phyloP scores from a whole-genome alignment of 352 stramenopile genomes.

The Globisporangium splendens region DNA sequence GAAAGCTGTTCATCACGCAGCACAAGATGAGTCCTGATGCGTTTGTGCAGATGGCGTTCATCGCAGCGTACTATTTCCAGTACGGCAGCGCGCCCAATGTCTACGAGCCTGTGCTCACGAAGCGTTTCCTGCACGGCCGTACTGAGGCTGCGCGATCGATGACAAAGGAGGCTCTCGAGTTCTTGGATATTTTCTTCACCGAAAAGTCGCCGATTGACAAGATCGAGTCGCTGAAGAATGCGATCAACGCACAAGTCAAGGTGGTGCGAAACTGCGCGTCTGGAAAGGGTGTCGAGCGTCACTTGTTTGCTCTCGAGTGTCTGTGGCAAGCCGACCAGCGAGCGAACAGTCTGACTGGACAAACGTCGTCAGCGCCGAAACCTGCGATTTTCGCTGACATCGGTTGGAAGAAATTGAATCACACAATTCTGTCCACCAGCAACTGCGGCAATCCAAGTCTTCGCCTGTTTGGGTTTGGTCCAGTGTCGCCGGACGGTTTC shows the following conservation, averaged over 20 bases:
- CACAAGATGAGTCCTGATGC: constrained; percentile 93
- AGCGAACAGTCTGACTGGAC: constrained; percentile 12
- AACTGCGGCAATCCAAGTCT: constrained; percentile 97
- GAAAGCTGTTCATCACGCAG: constrained; percentile 89
- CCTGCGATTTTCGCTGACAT: constrained; percentile 87
- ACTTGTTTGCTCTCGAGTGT: constrained; percentile 93
- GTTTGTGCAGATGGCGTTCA: constrained; percentile 95
- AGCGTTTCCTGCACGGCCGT: constrained; percentile 92
- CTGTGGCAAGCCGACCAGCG: constrained; percentile 70
- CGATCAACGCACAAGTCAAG: constrained; percentile 85
- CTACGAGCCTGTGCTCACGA: constrained; percentile 96
- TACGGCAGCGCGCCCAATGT: constrained; percentile 88
- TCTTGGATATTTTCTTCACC: constrained; percentile 88
- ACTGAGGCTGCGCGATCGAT: constrained; percentile 94
- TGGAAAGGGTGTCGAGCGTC: constrained; percentile 92
- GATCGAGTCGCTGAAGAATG: constrained; percentile 79
- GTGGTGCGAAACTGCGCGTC: constrained; percentile 86
- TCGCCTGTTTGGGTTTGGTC: constrained; percentile 92
- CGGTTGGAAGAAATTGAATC: constrained; percentile 90
- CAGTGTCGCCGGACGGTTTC: constrained; percentile 92
- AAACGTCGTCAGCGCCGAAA: constrained; percentile 25
- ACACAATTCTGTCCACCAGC: constrained; percentile 94
- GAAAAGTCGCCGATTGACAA: constrained; percentile 86
- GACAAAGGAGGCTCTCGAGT: constrained; percentile 85
- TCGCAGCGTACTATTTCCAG: constrained; percentile 92